phyloP scores from a whole-genome alignment of 495 filamentous ascomycete species.

The Xylaria cubensis region DNA sequence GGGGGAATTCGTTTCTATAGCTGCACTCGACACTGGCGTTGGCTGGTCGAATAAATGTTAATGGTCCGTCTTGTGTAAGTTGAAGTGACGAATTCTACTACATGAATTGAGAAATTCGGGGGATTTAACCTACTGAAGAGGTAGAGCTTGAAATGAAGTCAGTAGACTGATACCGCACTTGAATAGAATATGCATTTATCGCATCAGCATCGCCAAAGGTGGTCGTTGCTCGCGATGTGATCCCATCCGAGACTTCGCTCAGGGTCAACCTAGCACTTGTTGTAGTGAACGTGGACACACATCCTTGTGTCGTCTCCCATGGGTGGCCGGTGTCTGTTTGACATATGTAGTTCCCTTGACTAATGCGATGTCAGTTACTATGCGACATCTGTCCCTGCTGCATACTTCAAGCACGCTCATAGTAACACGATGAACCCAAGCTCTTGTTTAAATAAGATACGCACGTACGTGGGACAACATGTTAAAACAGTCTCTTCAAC shows the following conservation, averaged over 20 bases:
- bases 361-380: background rate
- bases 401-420: background rate
- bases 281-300: background rate
- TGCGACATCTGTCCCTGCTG: background rate
- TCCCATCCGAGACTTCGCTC: background rate
- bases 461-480: slow-evolving; percentile 5
- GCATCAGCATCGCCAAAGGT: background rate
- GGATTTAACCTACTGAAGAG: background rate
- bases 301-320: slow-evolving; percentile 13
- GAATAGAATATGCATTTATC: slow-evolving; percentile 12
- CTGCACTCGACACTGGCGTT: background rate
- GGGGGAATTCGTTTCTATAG: background rate
- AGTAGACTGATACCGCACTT: slow-evolving; percentile 12
- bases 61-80: background rate
- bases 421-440: too few species aligned
- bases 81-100: background rate
- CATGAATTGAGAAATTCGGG: too few species aligned
- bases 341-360: background rate
- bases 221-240: background rate
- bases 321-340: background rate
- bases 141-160: background rate
- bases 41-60: background rate
- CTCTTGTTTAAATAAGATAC: background rate
- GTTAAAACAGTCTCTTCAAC: slow-evolving; percentile 9
- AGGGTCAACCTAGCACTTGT: too few species aligned